Conservation (phyloP, 495 filamentous ascomycete species). For the Tuber calosporum region DNA sequence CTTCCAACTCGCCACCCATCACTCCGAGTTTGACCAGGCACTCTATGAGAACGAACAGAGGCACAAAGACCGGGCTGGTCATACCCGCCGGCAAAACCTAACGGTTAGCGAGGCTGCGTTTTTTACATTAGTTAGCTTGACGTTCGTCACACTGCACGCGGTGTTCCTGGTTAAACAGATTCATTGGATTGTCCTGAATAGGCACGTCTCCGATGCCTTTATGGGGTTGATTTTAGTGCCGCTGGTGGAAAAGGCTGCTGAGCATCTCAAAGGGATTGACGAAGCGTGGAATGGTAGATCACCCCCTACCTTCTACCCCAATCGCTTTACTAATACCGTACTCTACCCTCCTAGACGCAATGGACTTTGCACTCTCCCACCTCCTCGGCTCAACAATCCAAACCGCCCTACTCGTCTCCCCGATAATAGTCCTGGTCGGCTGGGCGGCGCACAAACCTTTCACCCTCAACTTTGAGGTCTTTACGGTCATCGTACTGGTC, state of each 20-base stretch:
- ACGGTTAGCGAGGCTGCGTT: constrained; percentile 69
- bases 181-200: constrained; percentile 58
- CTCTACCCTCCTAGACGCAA: constrained; percentile 41
- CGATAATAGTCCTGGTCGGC: constrained; percentile 72
- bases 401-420: constrained; percentile 81
- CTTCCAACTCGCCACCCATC: constrained; percentile 78
- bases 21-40: constrained; percentile 62
- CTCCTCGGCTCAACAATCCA: constrained; percentile 83
- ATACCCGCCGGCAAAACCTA: constrained; percentile 60
- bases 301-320: constrained; percentile 44
- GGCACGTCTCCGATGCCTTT: constrained; percentile 66
- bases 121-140: constrained; percentile 59
- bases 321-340: constrained; percentile 20
- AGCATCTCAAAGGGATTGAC: constrained; percentile 83
- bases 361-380: constrained; percentile 88
- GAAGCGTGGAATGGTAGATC: constrained; percentile 68
- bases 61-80: constrained; percentile 61
- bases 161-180: constrained; percentile 78
- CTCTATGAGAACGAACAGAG: constrained; percentile 64
- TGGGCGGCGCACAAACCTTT: constrained; percentile 69
- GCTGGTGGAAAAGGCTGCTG: constrained; percentile 83
- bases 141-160: constrained; percentile 71
- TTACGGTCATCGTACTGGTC: constrained; percentile 81
- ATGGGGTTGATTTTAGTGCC: constrained; percentile 73
- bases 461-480: constrained; percentile 79